A percentile compares a stretch with the other conserved stretches of the same genome.
phyloP scores from a whole-genome alignment of 345 rosid species.

The Raphanus sativus region DNA sequence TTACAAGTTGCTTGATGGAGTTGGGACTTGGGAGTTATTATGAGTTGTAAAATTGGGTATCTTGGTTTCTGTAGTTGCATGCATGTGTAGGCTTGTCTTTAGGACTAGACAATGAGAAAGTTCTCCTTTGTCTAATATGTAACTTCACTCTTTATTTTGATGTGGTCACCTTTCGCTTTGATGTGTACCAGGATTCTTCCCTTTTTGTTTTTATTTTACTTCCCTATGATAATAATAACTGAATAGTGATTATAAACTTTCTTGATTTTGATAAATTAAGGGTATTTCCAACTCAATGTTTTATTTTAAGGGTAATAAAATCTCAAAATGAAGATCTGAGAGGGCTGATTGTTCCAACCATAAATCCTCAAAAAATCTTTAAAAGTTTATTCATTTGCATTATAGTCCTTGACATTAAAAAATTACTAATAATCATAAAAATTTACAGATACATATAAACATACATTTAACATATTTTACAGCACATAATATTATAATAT shows the following conservation, averaged over 20 bases:
- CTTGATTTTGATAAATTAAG: slow-evolving; percentile 1
- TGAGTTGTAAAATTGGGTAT: slow-evolving; percentile 37
- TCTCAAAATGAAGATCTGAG: no score
- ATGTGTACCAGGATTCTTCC: slow-evolving; percentile 36
- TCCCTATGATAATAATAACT: not conserved
- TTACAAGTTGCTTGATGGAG: slow-evolving; percentile 10
- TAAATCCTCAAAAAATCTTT: no score
- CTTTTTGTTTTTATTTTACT: not conserved
- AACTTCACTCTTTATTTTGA: slow-evolving; percentile 37
- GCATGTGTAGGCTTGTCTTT: slow-evolving; percentile 40
- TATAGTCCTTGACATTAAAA: no score
- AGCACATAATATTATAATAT: no score
- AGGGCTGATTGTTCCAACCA: no score
- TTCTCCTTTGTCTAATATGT: slow-evolving; percentile 67
- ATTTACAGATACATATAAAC: no score
- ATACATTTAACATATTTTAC: no score
- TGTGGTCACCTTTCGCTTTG: slow-evolving; percentile 27
- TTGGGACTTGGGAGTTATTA: slow-evolving; percentile 34
- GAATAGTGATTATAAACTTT: not conserved
- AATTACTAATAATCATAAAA: no score
- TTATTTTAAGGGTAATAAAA: no score
- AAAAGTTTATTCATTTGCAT: no score
- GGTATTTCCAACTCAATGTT: no score
- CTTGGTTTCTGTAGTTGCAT: slow-evolving; percentile 49
- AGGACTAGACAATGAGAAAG: slow-evolving; percentile 54